Evolutionary conservation across 805 yeast species (phyloP).

Genomic region (Scheffersomyces spartinae): DNA sequence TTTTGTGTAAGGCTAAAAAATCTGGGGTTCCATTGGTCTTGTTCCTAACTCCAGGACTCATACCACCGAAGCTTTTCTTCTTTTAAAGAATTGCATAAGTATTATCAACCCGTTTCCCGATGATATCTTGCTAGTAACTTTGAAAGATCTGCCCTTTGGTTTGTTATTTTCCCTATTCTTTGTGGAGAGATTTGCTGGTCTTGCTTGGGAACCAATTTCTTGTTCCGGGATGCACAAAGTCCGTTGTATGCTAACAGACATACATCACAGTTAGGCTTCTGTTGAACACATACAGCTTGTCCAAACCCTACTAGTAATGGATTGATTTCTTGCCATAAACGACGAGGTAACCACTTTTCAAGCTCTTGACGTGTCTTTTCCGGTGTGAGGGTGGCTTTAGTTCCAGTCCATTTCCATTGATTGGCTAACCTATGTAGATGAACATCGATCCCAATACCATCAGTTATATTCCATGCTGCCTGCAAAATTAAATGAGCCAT

Average conservation of each 20-base stretch:
- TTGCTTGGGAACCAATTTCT: conserved; percentile 26
- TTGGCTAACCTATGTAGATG: conserved; percentile 75
- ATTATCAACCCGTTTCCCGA: too few species aligned
- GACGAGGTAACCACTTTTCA: conserved; percentile 63
- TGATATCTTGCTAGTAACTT: too few species aligned
- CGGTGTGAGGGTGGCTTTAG: conserved; percentile 44
- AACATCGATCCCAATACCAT: conserved; percentile 91
- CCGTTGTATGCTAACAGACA: conserved; percentile 45
- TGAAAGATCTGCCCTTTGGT: too few species aligned
- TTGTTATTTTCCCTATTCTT: too few species aligned
- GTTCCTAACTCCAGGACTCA: too few species aligned
- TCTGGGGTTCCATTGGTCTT: too few species aligned
- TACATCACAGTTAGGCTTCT: conserved; percentile 57
- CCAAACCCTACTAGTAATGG: conserved; percentile 90
- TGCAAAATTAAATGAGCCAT: conserved; percentile 82
- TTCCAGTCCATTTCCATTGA: conserved; percentile 68
- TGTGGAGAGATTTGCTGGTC: too few species aligned
- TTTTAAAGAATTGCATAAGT: too few species aligned
- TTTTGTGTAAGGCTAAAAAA: too few species aligned
- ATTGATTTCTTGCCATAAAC: conserved; percentile 75
- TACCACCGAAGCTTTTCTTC: too few species aligned
- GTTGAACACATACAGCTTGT: conserved; percentile 72
- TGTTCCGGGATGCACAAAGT: conserved; percentile 49
- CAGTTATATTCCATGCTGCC: conserved; percentile 64
- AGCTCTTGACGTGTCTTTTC: conserved; percentile 61